Evolutionary conservation across 306 rosid species (phyloP).

Genomic region (Acacia confusa): DNA sequence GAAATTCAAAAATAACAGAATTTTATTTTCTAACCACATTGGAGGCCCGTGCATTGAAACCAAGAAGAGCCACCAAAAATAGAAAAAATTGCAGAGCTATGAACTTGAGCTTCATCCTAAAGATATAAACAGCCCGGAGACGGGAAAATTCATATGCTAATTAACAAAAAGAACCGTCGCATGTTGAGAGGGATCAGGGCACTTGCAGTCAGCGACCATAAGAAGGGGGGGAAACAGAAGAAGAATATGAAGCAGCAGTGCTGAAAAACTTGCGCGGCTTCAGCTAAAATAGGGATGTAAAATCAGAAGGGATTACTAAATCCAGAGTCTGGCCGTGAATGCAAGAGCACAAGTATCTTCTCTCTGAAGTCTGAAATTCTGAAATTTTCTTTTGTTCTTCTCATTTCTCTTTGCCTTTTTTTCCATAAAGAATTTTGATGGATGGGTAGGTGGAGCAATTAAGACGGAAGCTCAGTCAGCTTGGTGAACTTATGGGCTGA

Average conservation of each 20-base stretch:
- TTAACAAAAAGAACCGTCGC: not conserved
- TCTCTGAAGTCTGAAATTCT: not conserved
- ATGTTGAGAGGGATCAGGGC: not conserved
- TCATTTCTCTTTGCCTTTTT: not conserved
- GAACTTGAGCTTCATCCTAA: constrained; percentile 23
- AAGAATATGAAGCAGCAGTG: not conserved
- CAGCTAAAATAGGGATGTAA: not conserved
- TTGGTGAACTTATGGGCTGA: not conserved
- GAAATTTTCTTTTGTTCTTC: not conserved
- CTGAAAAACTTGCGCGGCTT: not conserved
- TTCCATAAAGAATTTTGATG: not conserved
- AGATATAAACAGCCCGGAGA: not conserved
- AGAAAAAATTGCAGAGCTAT: constrained; percentile 16
- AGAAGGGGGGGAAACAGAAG: not conserved
- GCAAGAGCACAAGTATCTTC: not conserved
- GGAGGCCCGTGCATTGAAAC: constrained; percentile 29
- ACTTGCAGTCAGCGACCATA: constrained; percentile 7
- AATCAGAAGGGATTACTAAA: not conserved
- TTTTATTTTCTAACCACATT: constrained; percentile 30
- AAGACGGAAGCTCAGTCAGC: not conserved
- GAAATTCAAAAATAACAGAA: not conserved
- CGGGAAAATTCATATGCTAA: not conserved
- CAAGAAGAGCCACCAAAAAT: constrained; percentile 24
- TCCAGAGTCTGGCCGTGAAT: not conserved
- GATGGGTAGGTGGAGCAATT: constrained; percentile 5